Evolutionary conservation across 352 stramenopile genomes (phyloP).

Genomic region (Phytophthora uliginosa): DNA sequence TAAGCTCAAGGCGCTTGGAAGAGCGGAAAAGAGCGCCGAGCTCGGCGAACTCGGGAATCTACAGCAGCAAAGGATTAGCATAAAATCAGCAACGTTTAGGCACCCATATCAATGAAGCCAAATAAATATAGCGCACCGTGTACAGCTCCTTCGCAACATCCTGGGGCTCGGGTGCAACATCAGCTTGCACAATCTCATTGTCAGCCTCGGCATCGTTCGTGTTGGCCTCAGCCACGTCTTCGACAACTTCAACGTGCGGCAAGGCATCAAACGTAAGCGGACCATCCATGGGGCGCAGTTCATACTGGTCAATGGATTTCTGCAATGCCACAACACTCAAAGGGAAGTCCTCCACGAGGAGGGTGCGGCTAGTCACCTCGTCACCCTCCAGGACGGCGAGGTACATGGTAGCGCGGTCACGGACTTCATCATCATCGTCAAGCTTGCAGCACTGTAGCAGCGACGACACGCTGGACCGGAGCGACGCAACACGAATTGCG

Average conservation of each 20-base stretch:
- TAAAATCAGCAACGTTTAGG: neutral
- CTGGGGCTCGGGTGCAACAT: conserved; percentile 57
- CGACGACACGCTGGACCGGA: conserved; percentile 94
- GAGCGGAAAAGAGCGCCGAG: conserved; percentile 96
- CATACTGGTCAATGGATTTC: conserved; percentile 91
- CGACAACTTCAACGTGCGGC: conserved; percentile 84
- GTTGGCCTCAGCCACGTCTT: conserved; percentile 45
- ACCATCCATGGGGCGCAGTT: conserved; percentile 77
- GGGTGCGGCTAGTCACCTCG: conserved; percentile 55
- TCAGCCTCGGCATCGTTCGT: conserved; percentile 53
- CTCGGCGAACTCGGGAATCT: conserved; percentile 96
- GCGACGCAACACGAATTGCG: conserved; percentile 93
- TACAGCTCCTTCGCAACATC: conserved; percentile 95
- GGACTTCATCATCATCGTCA: conserved; percentile 99
- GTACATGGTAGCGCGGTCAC: conserved; percentile 93
- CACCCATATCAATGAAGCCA: neutral
- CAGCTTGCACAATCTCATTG: conserved; percentile 31
- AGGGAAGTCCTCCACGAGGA: conserved; percentile 84
- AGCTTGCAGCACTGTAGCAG: conserved; percentile 96
- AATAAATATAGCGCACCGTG: conserved; percentile 63
- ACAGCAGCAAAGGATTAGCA: neutral
- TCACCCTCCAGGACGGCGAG: conserved; percentile 81
- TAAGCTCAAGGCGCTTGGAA: conserved; percentile 92
- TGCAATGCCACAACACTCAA: conserved; percentile 79
- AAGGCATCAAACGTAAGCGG: conserved; percentile 87